A percentile compares a stretch with the other conserved stretches of the same genome.
phyloP scores from a whole-genome alignment of 371 early-diverging fungal species.

The Capniomyces stellatus region DNA sequence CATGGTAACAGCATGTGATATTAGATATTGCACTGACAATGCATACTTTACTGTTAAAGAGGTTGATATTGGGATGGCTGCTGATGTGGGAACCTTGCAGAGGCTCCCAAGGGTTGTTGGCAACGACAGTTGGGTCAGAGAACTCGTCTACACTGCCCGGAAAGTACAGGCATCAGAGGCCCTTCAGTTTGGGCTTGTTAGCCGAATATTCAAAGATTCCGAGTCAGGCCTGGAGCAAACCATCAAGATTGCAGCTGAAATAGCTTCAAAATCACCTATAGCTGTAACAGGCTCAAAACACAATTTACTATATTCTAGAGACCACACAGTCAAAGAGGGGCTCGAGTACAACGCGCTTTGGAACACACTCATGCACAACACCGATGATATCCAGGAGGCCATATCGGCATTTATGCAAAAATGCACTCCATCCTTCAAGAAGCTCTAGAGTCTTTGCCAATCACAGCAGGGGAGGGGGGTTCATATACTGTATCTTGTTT shows the following conservation, averaged over 20 bases:
- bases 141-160: slow-evolving; percentile 70
- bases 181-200: slow-evolving; percentile 56
- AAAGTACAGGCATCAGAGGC: slow-evolving; percentile 63
- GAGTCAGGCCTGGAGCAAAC: slow-evolving; percentile 26
- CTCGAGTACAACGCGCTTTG: slow-evolving; percentile 73
- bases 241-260: slow-evolving; percentile 48
- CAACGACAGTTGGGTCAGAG: slow-evolving; percentile 75
- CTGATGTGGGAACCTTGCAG: slow-evolving; percentile 80
- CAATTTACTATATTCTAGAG: slow-evolving; percentile 70
- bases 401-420: slow-evolving; percentile 35
- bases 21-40: slow-evolving; percentile 64
- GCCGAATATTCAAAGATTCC: slow-evolving; percentile 36
- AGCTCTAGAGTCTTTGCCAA: slow-evolving; percentile 31
- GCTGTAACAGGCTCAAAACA: slow-evolving; percentile 80
- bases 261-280: slow-evolving; percentile 81
- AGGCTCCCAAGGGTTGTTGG: slow-evolving; percentile 87
- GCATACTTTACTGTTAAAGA: slow-evolving; percentile 75
- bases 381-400: slow-evolving; percentile 45
- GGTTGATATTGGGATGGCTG: slow-evolving; percentile 80
- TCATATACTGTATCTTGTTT: no score
- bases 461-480: no score
- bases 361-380: slow-evolving; percentile 66
- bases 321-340: slow-evolving; percentile 76
- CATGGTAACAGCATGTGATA: slow-evolving; percentile 77
- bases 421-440: slow-evolving; percentile 35